phyloP scores from a whole-genome alignment of 2,329 filamentous ascomycete species.

The Talaromyces funiculosus region DNA sequence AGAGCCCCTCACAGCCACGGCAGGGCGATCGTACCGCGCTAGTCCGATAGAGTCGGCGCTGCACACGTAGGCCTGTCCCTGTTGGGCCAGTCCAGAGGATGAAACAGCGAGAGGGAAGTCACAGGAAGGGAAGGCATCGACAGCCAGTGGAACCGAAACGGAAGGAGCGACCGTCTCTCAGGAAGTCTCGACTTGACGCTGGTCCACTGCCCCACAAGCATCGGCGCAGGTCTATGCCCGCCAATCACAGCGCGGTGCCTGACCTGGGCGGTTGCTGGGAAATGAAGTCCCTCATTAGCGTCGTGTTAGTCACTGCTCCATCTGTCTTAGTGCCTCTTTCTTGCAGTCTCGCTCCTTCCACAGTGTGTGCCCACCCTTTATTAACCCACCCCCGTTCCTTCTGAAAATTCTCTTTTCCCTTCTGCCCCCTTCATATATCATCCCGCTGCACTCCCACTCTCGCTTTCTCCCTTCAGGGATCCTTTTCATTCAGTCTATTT shows the following conservation, averaged over 20 bases:
- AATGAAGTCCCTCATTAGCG: conserved; percentile 3
- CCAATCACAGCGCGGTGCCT: conserved; percentile 12
- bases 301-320: conserved; percentile 5
- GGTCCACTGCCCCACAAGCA: not conserved
- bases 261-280: conserved; percentile 1
- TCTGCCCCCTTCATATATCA: conserved; percentile 4
- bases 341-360: not conserved
- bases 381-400: not conserved
- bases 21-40: not conserved
- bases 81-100: not conserved
- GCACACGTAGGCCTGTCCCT: not conserved
- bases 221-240: not conserved
- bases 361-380: conserved; percentile 2
- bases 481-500: not conserved
- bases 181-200: conserved; percentile 3
- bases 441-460: not conserved
- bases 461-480: not conserved
- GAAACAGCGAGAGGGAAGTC: not conserved
- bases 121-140: not conserved
- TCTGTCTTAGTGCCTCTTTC: not conserved
- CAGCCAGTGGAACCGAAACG: not conserved
- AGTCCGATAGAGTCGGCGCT: not conserved
- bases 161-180: not conserved
- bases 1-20: not conserved
- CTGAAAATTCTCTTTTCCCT: not conserved